phyloP scores from a whole-genome alignment of 805 yeast species.

The Huiozyma naganishii region DNA sequence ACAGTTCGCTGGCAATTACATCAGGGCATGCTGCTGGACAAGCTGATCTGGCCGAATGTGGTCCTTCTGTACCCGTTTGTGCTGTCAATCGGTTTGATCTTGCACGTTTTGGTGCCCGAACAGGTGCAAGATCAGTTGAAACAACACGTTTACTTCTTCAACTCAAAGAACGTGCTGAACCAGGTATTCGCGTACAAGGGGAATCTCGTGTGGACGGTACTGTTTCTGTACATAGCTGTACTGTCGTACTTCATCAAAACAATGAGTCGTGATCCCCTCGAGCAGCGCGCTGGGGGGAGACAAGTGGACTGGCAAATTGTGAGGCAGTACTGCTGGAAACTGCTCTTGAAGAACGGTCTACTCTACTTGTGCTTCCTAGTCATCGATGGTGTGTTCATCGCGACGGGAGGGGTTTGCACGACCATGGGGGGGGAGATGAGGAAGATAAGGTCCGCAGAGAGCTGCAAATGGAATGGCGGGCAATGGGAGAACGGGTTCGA shows the following conservation, averaged over 20 bases:
- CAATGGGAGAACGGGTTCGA: constrained; percentile 43
- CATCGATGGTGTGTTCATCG: constrained; percentile 26
- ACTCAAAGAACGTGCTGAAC: constrained; percentile 23
- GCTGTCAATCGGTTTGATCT: constrained; percentile 9
- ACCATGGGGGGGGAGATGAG: constrained; percentile 3
- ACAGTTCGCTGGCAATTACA: too few species aligned
- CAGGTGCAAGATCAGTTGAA: constrained; percentile 13
- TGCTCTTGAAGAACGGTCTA: constrained; percentile 16
- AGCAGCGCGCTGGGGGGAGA: constrained; percentile 2
- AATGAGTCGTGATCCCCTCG: constrained; percentile 7
- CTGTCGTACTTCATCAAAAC: constrained; percentile 11
- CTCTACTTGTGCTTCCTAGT: constrained; percentile 19
- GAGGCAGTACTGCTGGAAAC: constrained; percentile 14
- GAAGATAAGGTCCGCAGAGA: constrained; percentile 23
- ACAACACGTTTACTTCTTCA: constrained; percentile 13
- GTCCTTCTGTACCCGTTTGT: constrained; percentile 1
- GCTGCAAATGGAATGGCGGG: constrained; percentile 26
- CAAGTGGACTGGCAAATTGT: neutral
- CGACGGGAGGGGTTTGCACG: constrained; percentile 28
- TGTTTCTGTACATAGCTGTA: constrained; percentile 16
- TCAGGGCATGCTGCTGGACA: too few species aligned
- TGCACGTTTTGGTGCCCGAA: constrained; percentile 11
- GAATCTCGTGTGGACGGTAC: constrained; percentile 19
- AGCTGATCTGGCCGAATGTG: constrained; percentile 1
- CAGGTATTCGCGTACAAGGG: constrained; percentile 30